Conservation (phyloP, 257 asterid genomes). For the Salvia hispanica region DNA sequence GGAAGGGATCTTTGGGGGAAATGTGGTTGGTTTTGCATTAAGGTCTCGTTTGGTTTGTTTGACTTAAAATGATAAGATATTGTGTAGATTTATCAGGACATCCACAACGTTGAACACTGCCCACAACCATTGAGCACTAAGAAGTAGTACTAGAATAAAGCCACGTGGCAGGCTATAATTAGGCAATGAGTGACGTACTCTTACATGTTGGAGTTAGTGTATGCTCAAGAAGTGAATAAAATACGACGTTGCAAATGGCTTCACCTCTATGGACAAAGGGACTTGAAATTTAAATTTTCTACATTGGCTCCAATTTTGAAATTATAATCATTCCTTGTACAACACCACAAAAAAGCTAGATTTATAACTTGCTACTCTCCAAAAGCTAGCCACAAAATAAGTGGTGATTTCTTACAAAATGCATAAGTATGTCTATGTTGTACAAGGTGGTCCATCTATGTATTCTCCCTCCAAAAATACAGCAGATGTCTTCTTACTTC, state of each 20-base stretch:
- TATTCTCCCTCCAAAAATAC: not conserved
- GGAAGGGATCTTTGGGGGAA: constrained; percentile 4
- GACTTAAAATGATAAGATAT: too few relatives aligned
- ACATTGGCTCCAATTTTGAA: not conserved
- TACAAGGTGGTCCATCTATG: constrained; percentile 35
- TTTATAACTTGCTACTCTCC: not conserved
- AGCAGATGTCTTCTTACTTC: constrained; percentile 16
- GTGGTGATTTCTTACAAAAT: constrained; percentile 20
- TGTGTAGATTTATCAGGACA: too few relatives aligned
- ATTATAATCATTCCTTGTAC: constrained; percentile 9
- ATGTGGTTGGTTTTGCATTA: not conserved
- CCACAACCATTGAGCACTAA: too few relatives aligned
- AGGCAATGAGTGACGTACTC: too few relatives aligned
- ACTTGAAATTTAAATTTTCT: not conserved
- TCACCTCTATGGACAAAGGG: too few relatives aligned
- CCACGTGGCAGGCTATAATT: too few relatives aligned
- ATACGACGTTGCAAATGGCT: too few relatives aligned
- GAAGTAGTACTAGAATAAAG: too few relatives aligned
- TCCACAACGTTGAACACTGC: too few relatives aligned
- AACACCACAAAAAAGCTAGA: constrained; percentile 25
- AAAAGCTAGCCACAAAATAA: constrained; percentile 31
- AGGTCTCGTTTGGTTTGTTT: too few relatives aligned
- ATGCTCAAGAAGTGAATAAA: too few relatives aligned
- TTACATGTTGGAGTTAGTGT: too few relatives aligned
- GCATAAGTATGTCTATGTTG: constrained; percentile 27